A percentile compares a stretch with the other conserved stretches of the same genome.
These are phyloP conservation scores for Hypsizygus ulmarius DNA, from an alignment of 1,284 basidiomycete species.

Conservation along the genomic window DNA sequence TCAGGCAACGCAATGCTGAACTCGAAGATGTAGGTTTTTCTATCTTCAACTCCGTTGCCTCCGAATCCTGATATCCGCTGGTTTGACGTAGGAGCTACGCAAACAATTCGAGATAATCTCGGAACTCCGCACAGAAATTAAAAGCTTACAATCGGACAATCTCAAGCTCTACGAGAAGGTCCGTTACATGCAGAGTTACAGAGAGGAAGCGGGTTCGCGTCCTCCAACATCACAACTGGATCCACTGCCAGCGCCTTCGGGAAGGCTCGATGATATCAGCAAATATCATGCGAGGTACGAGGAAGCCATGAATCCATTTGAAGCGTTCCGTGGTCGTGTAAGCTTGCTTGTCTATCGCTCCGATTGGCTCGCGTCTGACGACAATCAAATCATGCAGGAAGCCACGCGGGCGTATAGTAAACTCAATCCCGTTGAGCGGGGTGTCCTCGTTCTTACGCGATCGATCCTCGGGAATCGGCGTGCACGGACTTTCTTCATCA, in stretches of 20 bases:
- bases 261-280: slow-evolving; percentile 71
- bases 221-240: slow-evolving; percentile 62
- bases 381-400: slow-evolving; percentile 55
- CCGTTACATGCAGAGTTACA: slow-evolving; percentile 93
- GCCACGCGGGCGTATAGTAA: slow-evolving; percentile 88
- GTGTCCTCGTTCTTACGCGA: slow-evolving; percentile 82
- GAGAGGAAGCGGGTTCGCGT: slow-evolving; percentile 59
- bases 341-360: slow-evolving; percentile 31
- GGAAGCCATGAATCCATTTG: slow-evolving; percentile 96
- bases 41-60: slow-evolving; percentile 1
- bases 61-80: slow-evolving; percentile 4
- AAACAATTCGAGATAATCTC: slow-evolving; percentile 93
- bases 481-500: slow-evolving; percentile 77
- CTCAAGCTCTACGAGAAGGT: slow-evolving; percentile 97
- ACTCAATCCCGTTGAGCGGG: slow-evolving; percentile 89
- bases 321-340: slow-evolving; percentile 92
- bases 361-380: neutral
- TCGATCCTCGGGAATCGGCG: slow-evolving; percentile 86
- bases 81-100: slow-evolving; percentile 72
- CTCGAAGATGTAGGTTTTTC: slow-evolving; percentile 75
- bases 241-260: slow-evolving; percentile 53
- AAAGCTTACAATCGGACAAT: slow-evolving; percentile 87
- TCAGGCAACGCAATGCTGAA: slow-evolving; percentile 93
- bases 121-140: slow-evolving; percentile 85
- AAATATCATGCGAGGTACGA: slow-evolving; percentile 93